Base-by-base conservation (phyloP, 805 yeast genomes). In the Kockiozyma suomiensis region DNA sequence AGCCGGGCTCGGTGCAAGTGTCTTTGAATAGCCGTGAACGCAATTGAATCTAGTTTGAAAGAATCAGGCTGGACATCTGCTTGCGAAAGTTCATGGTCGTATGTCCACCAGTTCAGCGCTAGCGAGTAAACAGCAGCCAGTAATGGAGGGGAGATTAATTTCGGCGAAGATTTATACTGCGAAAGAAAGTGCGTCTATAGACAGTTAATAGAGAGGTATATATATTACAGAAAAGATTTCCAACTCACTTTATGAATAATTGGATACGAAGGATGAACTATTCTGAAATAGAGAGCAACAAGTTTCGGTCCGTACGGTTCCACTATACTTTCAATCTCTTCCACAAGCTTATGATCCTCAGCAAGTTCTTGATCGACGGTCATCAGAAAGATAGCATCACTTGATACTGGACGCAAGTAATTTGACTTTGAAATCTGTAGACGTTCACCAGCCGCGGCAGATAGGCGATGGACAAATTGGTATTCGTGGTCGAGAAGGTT, bases 1-100 rank as follows among this genome's bases (percentile, higher is more conserved):
- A 75, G 67, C 33, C 76, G 71, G 1, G 75, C 64, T 77, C 69
- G 59, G 19, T 62, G 61, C 15, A 68, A 47, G 35, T 58, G 62
- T 10, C 62, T 53, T 26, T 66, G 62, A 46, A 63, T 59, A 23
- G 67, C 67, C 8, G 61, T 59, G 40, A 57, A 60, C 6, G 70
- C 63, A 15, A 65, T 52, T 1, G 58, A 53, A 21, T 64, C 60
- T 15, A 68, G 64, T 28, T 53, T 59, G 17, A 61, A 46, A 1
- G 58, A 50, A 41, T 65, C 65, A 12, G 69, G 67, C 4, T 51
- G 59, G 2, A 48, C 51, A 23, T 63, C 62, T n/a, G 64, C 57
- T 5, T 53, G 66, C 26, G 69, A 61, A 1, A 68, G 55, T 6
- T 59, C 64, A 23, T 62, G 66, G 33, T 62, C 67, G 45, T 66